Conservation (phyloP, 345 rosid genomes). For the Clarkia xantiana region DNA sequence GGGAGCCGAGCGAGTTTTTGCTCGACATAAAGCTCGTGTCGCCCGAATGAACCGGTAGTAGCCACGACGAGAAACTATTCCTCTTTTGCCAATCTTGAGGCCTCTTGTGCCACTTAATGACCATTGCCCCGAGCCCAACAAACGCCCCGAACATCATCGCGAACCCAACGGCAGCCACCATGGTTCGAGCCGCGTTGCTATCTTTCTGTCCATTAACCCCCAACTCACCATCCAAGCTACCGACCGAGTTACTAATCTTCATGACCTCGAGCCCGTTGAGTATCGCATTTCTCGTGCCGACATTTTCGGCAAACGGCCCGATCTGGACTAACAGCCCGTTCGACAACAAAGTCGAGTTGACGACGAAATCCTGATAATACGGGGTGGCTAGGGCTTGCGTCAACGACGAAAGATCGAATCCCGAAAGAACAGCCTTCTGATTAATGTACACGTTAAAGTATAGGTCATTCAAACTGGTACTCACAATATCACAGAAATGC, state of each 20-base stretch:
- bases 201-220: constrained; percentile 9
- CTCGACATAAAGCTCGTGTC: constrained; percentile 11
- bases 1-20: constrained; percentile 13
- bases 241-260: constrained; percentile 14
- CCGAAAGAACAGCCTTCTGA: constrained; percentile 9
- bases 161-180: constrained; percentile 14
- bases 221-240: constrained; percentile 13
- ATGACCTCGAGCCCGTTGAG: constrained; percentile 12
- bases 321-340: constrained; percentile 9
- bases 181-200: not conserved
- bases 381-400: constrained; percentile 6
- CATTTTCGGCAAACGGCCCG: constrained; percentile 8
- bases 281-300: constrained; percentile 8
- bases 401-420: constrained; percentile 11
- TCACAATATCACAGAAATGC: constrained; percentile 13
- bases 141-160: constrained; percentile 17
- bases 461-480: constrained; percentile 12
- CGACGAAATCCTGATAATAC: constrained; percentile 11
- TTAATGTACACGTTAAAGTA: constrained; percentile 16
- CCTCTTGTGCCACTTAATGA: constrained; percentile 14
- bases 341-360: constrained; percentile 9
- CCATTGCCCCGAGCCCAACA: constrained; percentile 13
- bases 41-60: constrained; percentile 11
- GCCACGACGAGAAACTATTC: constrained; percentile 16
- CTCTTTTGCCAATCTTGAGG: constrained; percentile 16